Percentiles rank a stretch among this genome's conserved stretches.
phyloP scores from a whole-genome alignment of 257 asterid genomes.

The Solanum sejunctum region DNA sequence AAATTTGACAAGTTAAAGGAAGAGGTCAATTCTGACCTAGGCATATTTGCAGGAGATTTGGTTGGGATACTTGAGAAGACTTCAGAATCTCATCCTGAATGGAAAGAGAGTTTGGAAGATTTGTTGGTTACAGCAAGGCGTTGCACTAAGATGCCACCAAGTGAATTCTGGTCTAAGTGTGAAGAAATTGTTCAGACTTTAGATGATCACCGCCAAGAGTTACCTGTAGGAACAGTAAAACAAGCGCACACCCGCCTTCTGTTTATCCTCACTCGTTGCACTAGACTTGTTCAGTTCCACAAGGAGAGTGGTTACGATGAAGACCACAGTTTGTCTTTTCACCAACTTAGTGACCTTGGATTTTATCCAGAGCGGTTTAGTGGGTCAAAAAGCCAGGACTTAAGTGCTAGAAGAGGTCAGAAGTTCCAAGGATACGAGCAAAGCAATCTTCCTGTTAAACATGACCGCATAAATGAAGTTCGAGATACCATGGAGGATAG shows the following conservation, averaged over 20 bases:
- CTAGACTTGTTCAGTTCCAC: conserved; percentile 85
- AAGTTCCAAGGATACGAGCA: conserved; percentile 30
- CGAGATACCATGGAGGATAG: conserved; percentile 28
- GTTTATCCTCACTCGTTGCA: conserved; percentile 88
- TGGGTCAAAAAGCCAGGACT: conserved; percentile 12
- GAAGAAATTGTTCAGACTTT: conserved; percentile 84
- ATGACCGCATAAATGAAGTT: conserved; percentile 37
- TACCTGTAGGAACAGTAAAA: conserved; percentile 56
- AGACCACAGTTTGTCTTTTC: conserved; percentile 46
- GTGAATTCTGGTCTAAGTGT: conserved; percentile 81
- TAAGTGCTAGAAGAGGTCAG: conserved; percentile 10
- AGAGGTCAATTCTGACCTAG: conserved; percentile 81
- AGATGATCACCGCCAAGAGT: conserved; percentile 94
- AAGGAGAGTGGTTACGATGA: conserved; percentile 91
- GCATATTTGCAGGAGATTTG: conserved; percentile 82
- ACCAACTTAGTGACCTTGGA: conserved; percentile 84
- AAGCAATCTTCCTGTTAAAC: conserved; percentile 11
- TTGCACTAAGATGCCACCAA: conserved; percentile 69
- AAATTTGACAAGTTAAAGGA: conserved; percentile 77
- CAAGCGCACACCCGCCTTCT: conserved; percentile 85
- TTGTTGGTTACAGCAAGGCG: conserved; percentile 73
- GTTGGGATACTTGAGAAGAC: conserved; percentile 68
- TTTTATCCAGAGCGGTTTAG: conserved; percentile 48
- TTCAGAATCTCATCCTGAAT: conserved; percentile 51
- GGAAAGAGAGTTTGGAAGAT: conserved; percentile 72